A percentile compares a stretch with the other conserved stretches of the same genome.
Conservation (phyloP, 1,284 basidiomycete genomes). For the Singerocomus inundabilis region DNA sequence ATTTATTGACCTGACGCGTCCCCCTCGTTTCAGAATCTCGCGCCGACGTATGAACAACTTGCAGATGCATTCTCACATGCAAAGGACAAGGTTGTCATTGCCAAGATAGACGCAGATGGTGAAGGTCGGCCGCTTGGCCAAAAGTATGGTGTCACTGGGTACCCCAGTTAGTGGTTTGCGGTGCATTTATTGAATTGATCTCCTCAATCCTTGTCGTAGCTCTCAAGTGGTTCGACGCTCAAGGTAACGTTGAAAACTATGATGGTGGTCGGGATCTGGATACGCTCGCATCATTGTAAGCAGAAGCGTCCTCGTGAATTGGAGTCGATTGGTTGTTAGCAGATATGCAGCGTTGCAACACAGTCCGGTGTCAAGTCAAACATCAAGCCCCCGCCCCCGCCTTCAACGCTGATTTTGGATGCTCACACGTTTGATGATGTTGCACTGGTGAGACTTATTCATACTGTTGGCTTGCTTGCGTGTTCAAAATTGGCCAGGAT, state of each 20-base stretch:
- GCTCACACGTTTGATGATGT: constrained; percentile 73
- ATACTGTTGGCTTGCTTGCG: not conserved
- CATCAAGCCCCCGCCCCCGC: constrained; percentile 82
- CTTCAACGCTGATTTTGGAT: constrained; percentile 70
- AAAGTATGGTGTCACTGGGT: constrained; percentile 80
- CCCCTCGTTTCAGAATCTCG: constrained; percentile 60
- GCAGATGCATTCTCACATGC: constrained; percentile 79
- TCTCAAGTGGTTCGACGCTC: constrained; percentile 84
- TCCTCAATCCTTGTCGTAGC: constrained; percentile 45
- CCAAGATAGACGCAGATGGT: constrained; percentile 93
- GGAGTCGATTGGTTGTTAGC: not conserved
- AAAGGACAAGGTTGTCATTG: constrained; percentile 83
- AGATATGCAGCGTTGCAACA: constrained; percentile 57
- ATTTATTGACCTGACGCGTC: constrained; percentile 9
- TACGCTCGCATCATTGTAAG: constrained; percentile 72
- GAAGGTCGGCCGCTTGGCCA: constrained; percentile 70
- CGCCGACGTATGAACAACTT: constrained; percentile 85
- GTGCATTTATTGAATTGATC: not conserved
- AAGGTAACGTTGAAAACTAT: constrained; percentile 71
- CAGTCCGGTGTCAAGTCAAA: constrained; percentile 82
- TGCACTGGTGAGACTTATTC: constrained; percentile 52
- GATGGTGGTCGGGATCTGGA: constrained; percentile 82
- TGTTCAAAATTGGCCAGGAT: constrained; percentile 46
- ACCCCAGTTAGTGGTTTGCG: constrained; percentile 66
- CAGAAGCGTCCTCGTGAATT: constrained; percentile 3